phyloP scores from a whole-genome alignment of 2,329 filamentous ascomycete genomes.

The Colletotrichum zoysiae region DNA sequence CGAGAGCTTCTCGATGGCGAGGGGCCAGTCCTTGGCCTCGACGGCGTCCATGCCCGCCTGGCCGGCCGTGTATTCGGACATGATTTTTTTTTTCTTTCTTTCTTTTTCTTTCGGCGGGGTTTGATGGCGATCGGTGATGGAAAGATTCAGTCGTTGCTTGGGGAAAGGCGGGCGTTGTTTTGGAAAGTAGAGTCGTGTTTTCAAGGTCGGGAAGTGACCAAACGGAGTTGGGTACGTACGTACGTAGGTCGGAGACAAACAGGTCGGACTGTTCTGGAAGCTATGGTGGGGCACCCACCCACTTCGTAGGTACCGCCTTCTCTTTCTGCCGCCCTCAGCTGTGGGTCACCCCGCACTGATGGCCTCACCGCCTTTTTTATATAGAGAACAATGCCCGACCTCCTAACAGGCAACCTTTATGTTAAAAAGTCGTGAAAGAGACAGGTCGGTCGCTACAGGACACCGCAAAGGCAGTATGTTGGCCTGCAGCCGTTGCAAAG shows the following conservation, averaged over 20 bases:
- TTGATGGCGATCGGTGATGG: background rate
- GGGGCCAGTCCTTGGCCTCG: constrained; percentile 71
- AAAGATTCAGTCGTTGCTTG: background rate
- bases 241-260: background rate
- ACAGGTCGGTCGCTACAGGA: too few relatives aligned
- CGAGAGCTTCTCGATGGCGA: constrained; percentile 77
- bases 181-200: background rate
- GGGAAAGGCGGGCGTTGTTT: background rate
- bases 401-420: background rate
- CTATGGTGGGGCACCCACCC: constrained; percentile 47
- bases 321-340: constrained; percentile 17
- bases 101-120: too few relatives aligned
- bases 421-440: too few relatives aligned
- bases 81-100: constrained; percentile 47
- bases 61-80: constrained; percentile 66
- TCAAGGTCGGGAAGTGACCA: background rate
- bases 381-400: background rate
- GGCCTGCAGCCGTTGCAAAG: too few relatives aligned
- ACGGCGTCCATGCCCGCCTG: constrained; percentile 75
- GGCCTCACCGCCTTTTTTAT: background rate
- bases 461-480: too few relatives aligned
- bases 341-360: background rate
- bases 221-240: background rate
- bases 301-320: too few relatives aligned
- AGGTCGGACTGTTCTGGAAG: constrained; percentile 49